Conservation (phyloP, 257 asterid genomes). For the Anisodus acutangulus region DNA sequence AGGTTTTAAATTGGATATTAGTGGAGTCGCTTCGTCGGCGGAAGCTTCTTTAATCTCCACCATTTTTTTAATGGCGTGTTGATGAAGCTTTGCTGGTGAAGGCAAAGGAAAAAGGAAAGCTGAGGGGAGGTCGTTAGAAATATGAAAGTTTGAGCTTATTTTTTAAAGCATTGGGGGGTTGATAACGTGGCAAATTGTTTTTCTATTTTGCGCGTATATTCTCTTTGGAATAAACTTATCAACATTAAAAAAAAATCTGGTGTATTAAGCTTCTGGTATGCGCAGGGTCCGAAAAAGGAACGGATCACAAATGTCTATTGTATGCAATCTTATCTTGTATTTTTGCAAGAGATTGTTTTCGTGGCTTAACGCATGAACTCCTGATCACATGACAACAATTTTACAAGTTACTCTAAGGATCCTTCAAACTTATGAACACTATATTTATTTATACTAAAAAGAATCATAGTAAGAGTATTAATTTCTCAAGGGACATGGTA, state of each 20-base stretch:
- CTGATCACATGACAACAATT: too few relatives aligned
- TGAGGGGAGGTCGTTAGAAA: neutral
- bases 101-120: neutral
- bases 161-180: neutral
- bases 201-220: neutral
- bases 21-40: conserved; percentile 25
- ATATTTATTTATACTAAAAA: too few relatives aligned
- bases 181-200: neutral
- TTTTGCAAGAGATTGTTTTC: too few relatives aligned
- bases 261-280: too few relatives aligned
- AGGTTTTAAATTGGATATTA: neutral
- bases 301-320: too few relatives aligned
- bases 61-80: neutral
- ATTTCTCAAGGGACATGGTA: too few relatives aligned
- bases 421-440: too few relatives aligned
- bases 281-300: too few relatives aligned
- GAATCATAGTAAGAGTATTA: too few relatives aligned
- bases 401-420: too few relatives aligned
- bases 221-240: conserved; percentile 6
- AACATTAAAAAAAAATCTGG: neutral
- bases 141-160: neutral
- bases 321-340: too few relatives aligned
- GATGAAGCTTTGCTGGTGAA: neutral
- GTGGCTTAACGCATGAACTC: too few relatives aligned
- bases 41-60: conserved; percentile 30